These are phyloP conservation scores for Juncus inflexus DNA, from an alignment of 176 grass and related monocot genomes.

Conservation along the genomic window DNA sequence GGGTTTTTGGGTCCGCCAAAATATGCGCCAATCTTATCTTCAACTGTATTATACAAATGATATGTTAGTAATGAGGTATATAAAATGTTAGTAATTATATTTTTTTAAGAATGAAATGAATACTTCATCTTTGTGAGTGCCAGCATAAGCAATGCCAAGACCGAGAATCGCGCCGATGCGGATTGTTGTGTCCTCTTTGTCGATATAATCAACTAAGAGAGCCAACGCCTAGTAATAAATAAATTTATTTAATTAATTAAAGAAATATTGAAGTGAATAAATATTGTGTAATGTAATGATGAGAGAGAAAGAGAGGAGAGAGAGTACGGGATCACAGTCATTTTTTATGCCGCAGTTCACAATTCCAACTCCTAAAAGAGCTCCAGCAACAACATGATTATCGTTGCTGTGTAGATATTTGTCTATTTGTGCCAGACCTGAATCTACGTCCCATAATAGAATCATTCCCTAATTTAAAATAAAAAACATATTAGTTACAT, in stretches of 20 bases:
- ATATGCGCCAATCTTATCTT: constrained; percentile 57
- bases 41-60: constrained; percentile 47
- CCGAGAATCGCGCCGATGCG: constrained; percentile 91
- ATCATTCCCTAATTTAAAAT: constrained; percentile 73
- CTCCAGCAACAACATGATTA: constrained; percentile 93
- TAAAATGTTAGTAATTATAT: too few species aligned
- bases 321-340: constrained; percentile 83
- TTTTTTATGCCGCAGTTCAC: constrained; percentile 88
- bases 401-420: constrained; percentile 90
- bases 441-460: constrained; percentile 92
- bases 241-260: constrained; percentile 4
- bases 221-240: constrained; percentile 60
- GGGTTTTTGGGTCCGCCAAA: constrained; percentile 70
- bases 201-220: constrained; percentile 85
- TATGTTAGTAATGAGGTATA: constrained; percentile 11
- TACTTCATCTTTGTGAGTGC: constrained; percentile 94
- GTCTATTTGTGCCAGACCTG: constrained; percentile 80
- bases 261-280: background rate
- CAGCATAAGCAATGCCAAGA: constrained; percentile 93
- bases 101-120: too few species aligned
- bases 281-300: background rate
- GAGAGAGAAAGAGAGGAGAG: background rate
- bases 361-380: constrained; percentile 86
- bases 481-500: background rate
- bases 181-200: constrained; percentile 78